Percentiles rank a stretch among this genome's conserved stretches.
Conservation (phyloP, 2,329 filamentous ascomycete species). For the Calonectria leucothoes region DNA sequence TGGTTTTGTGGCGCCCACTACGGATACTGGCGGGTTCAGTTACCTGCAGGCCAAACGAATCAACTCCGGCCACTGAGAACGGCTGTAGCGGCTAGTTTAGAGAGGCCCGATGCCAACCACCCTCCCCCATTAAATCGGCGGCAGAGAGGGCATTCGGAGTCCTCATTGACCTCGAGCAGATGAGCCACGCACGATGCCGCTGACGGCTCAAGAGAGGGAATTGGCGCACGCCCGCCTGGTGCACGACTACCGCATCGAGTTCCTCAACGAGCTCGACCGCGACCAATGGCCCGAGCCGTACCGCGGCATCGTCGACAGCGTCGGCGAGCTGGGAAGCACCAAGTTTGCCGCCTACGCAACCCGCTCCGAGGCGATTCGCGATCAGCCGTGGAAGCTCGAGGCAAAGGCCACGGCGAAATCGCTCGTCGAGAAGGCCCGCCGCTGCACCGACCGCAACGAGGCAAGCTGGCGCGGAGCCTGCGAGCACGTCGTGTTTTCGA, state of each 20-base stretch:
- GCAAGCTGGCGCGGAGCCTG: neutral
- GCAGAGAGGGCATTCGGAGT: neutral
- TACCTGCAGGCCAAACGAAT: neutral
- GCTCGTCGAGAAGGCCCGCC: neutral
- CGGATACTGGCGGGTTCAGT: neutral
- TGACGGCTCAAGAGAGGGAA: neutral
- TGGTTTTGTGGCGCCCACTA: neutral
- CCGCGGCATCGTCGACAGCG: neutral
- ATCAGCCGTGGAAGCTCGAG: neutral
- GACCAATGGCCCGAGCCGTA: neutral
- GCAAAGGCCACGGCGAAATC: neutral
- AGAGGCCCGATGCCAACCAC: neutral
- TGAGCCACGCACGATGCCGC: neutral
- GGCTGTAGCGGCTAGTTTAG: neutral
- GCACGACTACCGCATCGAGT: neutral
- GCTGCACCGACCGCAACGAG: neutral
- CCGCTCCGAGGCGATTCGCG: neutral
- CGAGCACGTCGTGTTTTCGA: neutral
- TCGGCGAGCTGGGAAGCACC: neutral
- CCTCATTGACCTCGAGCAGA: too few relatives aligned
- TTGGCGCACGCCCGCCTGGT: neutral
- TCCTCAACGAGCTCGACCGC: neutral
- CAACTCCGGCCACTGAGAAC: neutral
- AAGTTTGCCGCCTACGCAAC: neutral
- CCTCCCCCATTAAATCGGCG: neutral